Percentiles rank a stretch among this genome's conserved stretches.
phyloP scores from a whole-genome alignment of 495 filamentous ascomycete species.

The Pyronema omphalodes region DNA sequence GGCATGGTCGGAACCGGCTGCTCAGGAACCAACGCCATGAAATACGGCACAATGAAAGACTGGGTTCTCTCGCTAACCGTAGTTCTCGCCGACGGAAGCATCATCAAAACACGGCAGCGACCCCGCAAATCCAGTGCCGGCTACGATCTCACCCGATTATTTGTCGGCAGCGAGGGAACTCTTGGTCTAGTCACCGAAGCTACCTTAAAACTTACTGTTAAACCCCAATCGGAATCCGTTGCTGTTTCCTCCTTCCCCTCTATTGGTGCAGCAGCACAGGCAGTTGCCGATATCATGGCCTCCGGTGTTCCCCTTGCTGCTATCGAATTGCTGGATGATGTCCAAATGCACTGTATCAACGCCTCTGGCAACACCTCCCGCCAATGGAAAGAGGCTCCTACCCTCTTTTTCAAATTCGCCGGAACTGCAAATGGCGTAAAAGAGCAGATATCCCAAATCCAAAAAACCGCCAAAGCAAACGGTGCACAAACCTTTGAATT shows the following conservation, averaged over 20 bases:
- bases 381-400: conserved; percentile 60
- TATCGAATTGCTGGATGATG: conserved; percentile 83
- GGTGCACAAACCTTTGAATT: conserved; percentile 61
- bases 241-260: conserved; percentile 65
- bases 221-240: conserved; percentile 60
- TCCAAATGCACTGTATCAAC: conserved; percentile 90
- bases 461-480: conserved; percentile 41
- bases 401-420: conserved; percentile 88
- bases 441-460: conserved; percentile 63
- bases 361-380: conserved; percentile 50
- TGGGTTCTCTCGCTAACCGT: conserved; percentile 86
- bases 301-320: conserved; percentile 71
- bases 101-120: conserved; percentile 71
- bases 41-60: conserved; percentile 92
- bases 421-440: conserved; percentile 49
- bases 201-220: conserved; percentile 63
- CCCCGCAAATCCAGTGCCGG: conserved; percentile 68
- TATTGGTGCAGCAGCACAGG: conserved; percentile 61
- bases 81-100: conserved; percentile 75
- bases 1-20: conserved; percentile 94
- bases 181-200: conserved; percentile 77
- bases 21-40: conserved; percentile 80
- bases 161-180: conserved; percentile 86
- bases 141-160: conserved; percentile 69
- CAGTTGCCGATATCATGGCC: conserved; percentile 59